Percentiles rank a stretch among this genome's conserved stretches.
phyloP scores from a whole-genome alignment of 495 filamentous ascomycete genomes.

The Sphaerosporella brunnea region DNA sequence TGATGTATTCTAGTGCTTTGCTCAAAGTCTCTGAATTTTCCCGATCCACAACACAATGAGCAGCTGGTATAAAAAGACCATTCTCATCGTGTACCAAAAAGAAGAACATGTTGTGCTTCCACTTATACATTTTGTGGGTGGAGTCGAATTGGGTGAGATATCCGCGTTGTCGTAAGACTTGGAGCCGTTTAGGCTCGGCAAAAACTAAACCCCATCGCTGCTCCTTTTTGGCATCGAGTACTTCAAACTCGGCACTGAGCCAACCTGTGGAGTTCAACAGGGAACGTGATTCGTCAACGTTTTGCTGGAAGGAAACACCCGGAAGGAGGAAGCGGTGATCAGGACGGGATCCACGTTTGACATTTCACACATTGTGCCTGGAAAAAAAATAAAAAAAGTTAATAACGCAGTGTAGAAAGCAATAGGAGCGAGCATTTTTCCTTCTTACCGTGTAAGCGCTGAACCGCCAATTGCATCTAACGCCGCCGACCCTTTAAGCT shows the following conservation, averaged over 20 bases:
- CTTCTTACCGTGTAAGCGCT: no score
- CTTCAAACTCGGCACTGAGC: not conserved
- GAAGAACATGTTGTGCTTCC: conserved; percentile 6
- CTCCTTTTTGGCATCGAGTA: not conserved
- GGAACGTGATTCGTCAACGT: not conserved
- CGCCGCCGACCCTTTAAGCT: no score
- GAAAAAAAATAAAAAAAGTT: not conserved
- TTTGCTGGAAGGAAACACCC: not conserved
- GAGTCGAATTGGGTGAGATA: not conserved
- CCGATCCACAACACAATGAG: conserved; percentile 1
- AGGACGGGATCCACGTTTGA: not conserved
- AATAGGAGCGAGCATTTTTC: no score
- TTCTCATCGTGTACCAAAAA: conserved; percentile 4
- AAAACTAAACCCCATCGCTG: not conserved
- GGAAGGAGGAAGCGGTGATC: no score
- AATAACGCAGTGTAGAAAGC: not conserved
- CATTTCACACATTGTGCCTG: not conserved
- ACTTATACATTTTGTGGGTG: not conserved
- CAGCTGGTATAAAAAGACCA: conserved; percentile 2
- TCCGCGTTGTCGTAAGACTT: not conserved
- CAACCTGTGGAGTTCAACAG: not conserved
- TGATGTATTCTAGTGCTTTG: not conserved
- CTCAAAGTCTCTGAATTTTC: conserved; percentile 4
- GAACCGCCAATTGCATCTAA: no score
- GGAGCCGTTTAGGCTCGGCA: not conserved